Base-by-base conservation (phyloP, 495 filamentous ascomycete genomes). In the Lepraria neglecta region DNA sequence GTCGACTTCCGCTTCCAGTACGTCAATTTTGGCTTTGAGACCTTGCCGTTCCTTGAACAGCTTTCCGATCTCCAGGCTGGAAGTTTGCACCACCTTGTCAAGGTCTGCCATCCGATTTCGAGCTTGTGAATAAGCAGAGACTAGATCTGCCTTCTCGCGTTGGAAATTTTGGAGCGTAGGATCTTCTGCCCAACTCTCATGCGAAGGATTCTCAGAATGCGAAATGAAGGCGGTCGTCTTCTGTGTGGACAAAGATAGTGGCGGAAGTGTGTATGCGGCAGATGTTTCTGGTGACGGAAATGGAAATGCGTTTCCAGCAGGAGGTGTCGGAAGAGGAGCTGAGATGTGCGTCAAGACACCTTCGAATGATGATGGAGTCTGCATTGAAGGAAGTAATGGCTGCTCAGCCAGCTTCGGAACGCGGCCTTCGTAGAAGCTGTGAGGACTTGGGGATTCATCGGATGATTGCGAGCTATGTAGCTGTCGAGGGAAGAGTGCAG, bases 81-180 rank as follows among this genome's bases (percentile, higher is more conserved):
- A 64, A 24, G 60, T 62, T 27, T 59, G 61, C 28, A 56, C 6
- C 30, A 21, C 35, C 24, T 38, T 44, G 28, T 64, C 61, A 24
- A 65, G 42, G 17, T 62, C 60, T 58, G 60, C 60, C 24, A 61
- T 57, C 6, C 54, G 48, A 44, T 6, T 44, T 47, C 65, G 63
- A 56, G 56, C 42, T 24, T 45, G 53, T 24, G 50, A 28, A 17
- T 44, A 61, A 3, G 57, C 63, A 14, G 63, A 31, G 14, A 54
- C 50, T 10, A 61, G 58, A n/a, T 55, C 48, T 45, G 51, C 50
- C 30, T 65, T 59, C 31, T 65, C 65, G 31, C 57, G 63, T 46
- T 67, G 63, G 10, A 61, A 35, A 46, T 3, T 61, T 46, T 46
- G 59, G 28, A 59, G 40, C 10, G 1, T 59, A n/a, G 52, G 28